Evolutionary conservation across 2,329 filamentous ascomycete genomes (phyloP).

Genomic region (Cercospora sojina): DNA sequence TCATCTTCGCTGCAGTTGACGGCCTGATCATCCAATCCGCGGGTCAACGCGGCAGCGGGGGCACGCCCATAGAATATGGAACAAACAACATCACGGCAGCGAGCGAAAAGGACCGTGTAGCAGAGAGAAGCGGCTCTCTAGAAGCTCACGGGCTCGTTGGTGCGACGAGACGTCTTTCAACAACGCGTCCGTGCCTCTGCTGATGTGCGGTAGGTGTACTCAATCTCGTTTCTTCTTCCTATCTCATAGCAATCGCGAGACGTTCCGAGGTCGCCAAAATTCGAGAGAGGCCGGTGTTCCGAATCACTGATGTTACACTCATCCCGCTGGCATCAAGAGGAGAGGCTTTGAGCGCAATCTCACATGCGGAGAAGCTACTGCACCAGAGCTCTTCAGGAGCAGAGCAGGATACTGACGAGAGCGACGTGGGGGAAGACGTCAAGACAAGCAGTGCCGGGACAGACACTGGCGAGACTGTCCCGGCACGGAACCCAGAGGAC

Average conservation of each 20-base stretch:
- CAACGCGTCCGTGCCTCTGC: background rate
- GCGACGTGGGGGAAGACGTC: conserved; percentile 32
- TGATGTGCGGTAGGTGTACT: conserved; percentile 66
- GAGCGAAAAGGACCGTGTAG: conserved; percentile 38
- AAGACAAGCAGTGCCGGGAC: conserved; percentile 37
- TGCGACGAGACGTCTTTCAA: conserved; percentile 37
- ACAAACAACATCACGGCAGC: conserved; percentile 54
- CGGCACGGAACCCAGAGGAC: conserved; percentile 23
- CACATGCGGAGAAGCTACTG: conserved; percentile 35
- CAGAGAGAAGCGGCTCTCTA: conserved; percentile 41
- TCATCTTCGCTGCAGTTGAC: conserved; percentile 74
- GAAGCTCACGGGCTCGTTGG: conserved; percentile 57
- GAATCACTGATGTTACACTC: conserved; percentile 84
- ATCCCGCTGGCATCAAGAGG: conserved; percentile 76
- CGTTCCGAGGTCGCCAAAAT: conserved; percentile 88
- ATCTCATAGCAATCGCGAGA: conserved; percentile 81
- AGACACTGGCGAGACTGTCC: conserved; percentile 25
- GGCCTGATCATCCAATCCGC: conserved; percentile 78
- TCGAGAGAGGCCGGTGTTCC: conserved; percentile 77
- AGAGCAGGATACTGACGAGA: conserved; percentile 33
- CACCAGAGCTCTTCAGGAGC: conserved; percentile 2
- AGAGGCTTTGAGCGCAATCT: conserved; percentile 41
- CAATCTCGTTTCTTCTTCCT: conserved; percentile 75
- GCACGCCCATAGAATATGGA: conserved; percentile 37
- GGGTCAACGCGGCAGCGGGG: conserved; percentile 48